These are phyloP conservation scores for Rhizodiscina lignyota DNA, from an alignment of 495 filamentous ascomycete species.

Conservation along the genomic window DNA sequence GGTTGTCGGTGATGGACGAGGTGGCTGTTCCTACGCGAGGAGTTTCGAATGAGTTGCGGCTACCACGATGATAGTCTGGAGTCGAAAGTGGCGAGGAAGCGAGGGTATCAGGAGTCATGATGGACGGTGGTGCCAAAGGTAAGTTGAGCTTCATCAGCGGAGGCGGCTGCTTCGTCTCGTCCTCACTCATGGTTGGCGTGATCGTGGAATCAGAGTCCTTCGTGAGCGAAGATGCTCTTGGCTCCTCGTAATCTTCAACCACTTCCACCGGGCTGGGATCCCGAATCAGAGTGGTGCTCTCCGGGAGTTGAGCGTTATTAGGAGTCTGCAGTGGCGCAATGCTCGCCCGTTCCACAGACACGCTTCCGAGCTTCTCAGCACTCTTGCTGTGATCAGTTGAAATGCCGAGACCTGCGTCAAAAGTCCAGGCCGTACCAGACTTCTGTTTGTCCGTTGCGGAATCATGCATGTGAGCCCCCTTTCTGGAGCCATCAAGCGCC, in stretches of 20 bases:
- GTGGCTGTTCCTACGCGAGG: slow-evolving; percentile 54
- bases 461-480: too few species aligned
- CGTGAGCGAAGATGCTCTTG: slow-evolving; percentile 24
- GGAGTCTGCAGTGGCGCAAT: background rate
- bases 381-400: too few species aligned
- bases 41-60: slow-evolving; percentile 35
- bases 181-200: slow-evolving; percentile 27
- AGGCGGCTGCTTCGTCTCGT: slow-evolving; percentile 24
- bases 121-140: slow-evolving; percentile 7
- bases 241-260: slow-evolving; percentile 26
- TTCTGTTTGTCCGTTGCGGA: too few species aligned
- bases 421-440: too few species aligned
- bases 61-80: slow-evolving; percentile 19
- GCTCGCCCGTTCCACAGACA: background rate
- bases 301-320: too few species aligned
- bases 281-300: background rate
- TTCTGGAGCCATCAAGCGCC: background rate
- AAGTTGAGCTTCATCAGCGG: slow-evolving; percentile 17
- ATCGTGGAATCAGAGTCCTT: slow-evolving; percentile 38
- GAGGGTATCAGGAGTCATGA: slow-evolving; percentile 21
- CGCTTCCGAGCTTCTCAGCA: too few species aligned
- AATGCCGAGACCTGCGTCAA: too few species aligned
- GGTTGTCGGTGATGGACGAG: slow-evolving; percentile 49
- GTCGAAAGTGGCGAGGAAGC: slow-evolving; percentile 32
- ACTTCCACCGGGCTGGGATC: slow-evolving; percentile 27